These are phyloP conservation scores for Didymellaceae sp. DNA, from an alignment of 2,329 filamentous ascomycete genomes.

Conservation along the genomic window DNA sequence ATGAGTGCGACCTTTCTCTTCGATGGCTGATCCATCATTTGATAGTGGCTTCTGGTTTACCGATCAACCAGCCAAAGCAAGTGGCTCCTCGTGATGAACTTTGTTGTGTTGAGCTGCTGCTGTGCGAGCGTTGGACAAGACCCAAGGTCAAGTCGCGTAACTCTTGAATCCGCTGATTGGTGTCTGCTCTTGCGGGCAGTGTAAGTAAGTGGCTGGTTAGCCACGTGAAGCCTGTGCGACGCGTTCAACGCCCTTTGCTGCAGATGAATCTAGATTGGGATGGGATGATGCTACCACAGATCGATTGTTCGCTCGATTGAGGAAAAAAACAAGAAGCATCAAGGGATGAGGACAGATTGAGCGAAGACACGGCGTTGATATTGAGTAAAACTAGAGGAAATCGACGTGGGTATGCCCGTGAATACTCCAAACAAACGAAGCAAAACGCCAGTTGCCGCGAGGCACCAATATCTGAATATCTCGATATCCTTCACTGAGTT, in stretches of 20 bases:
- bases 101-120: neutral
- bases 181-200: slow-evolving; percentile 4
- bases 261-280: slow-evolving; percentile 9
- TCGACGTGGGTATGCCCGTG: slow-evolving; percentile 18
- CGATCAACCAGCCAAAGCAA: too few relatives aligned
- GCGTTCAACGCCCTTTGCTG: slow-evolving; percentile 1
- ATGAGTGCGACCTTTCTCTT: neutral
- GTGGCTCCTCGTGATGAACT: neutral
- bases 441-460: slow-evolving; percentile 40
- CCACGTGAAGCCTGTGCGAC: slow-evolving; percentile 12
- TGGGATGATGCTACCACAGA: neutral
- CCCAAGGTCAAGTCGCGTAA: neutral
- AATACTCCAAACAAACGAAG: slow-evolving; percentile 15
- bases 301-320: neutral
- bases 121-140: neutral
- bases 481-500: slow-evolving; percentile 21
- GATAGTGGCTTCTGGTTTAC: neutral
- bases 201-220: neutral
- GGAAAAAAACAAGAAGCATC: neutral
- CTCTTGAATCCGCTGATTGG: neutral
- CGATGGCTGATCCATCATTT: neutral
- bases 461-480: slow-evolving; percentile 30
- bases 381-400: slow-evolving; percentile 2
- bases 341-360: slow-evolving; percentile 1
- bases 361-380: neutral